Base-by-base conservation (phyloP, 2,329 filamentous ascomycete genomes). In the Trichoderma afroharzianum region DNA sequence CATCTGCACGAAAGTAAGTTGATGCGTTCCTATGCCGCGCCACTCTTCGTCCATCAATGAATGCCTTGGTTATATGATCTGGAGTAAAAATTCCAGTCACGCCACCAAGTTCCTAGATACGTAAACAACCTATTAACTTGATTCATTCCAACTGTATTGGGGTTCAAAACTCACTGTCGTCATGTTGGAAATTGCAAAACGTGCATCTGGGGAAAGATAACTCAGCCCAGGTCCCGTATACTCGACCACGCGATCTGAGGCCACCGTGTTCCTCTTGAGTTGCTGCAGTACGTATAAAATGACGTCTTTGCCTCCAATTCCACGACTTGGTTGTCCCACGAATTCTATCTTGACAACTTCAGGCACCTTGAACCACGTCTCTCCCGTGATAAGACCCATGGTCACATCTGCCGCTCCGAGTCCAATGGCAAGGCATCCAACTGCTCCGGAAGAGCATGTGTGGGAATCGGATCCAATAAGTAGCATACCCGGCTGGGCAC, bases 161-260 rank as follows among this genome's bases (percentile, higher is more conserved):
- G 3, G 4, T 21, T 6, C 1, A n/a, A 9, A 39, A 58, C 68
- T 6, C 21, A 50, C 74, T 8, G 83, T 83, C 0, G 79, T 82
- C 83, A 85, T 85, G 70, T 86, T 85, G 24, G 79, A 77, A 64
- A 85, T 83, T 0, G 83, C 83, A 75, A 85, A 86, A 2, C 84
- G 77, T 0, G 82, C 83, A 76, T 85, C 84, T 15, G 76, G 78
- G 0, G 79, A 81, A 3, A 85, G 76, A 68, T 81, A 76, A 32
- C 78, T 72, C 1, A 81, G 73, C 0, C 84, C 83, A 0, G 82
- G 79, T 0, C 84, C 84, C 5, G 77, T 79, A 68, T 83, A 85
- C 74, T 85, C 84, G 2, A 86, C 83, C 7, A 83, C 80, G 4
- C 83, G 75, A 21, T 85, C 80, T 0, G 80, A 78, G 1, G 84